These are phyloP conservation scores for Hypoxylon intermedium DNA, from an alignment of 495 filamentous ascomycete species.

Conservation along the genomic window DNA sequence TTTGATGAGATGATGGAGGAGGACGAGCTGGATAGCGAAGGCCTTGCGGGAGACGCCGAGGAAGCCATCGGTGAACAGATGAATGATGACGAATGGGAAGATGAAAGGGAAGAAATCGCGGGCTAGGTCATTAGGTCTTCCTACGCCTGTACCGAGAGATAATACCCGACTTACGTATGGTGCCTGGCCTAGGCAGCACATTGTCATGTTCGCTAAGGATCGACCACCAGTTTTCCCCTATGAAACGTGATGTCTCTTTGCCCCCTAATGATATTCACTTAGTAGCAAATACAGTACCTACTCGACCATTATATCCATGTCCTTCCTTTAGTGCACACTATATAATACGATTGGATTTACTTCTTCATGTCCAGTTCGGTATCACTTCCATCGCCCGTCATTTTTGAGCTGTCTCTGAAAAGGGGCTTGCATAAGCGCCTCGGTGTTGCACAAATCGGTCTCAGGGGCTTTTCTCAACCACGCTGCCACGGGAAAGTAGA, in stretches of 20 bases:
- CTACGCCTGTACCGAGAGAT: not conserved
- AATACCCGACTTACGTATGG: slow-evolving; percentile 6
- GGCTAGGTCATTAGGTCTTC: slow-evolving; percentile 17
- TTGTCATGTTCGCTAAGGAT: slow-evolving; percentile 2
- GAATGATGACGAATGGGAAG: slow-evolving; percentile 62
- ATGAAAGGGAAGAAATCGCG: slow-evolving; percentile 57
- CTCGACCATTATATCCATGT: too few relatives aligned
- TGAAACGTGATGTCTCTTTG: not conserved
- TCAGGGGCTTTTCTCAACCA: too few relatives aligned
- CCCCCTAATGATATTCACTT: too few relatives aligned
- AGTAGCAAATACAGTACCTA: too few relatives aligned
- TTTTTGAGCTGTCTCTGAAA: too few relatives aligned
- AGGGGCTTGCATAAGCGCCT: too few relatives aligned
- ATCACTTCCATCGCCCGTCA: too few relatives aligned
- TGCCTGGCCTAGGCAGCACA: slow-evolving; percentile 4
- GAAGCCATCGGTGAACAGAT: slow-evolving; percentile 62
- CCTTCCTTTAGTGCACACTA: too few relatives aligned
- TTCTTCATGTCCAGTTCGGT: too few relatives aligned
- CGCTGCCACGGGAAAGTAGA: too few relatives aligned
- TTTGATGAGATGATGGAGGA: slow-evolving; percentile 65
- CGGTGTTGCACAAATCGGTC: too few relatives aligned
- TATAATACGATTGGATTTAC: too few relatives aligned
- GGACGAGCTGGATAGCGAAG: slow-evolving; percentile 60
- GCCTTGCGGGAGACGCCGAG: slow-evolving; percentile 65
- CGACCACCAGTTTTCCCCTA: not conserved